Base-by-base conservation (phyloP, 495 filamentous ascomycete species). In the Penicillium desertorum region DNA sequence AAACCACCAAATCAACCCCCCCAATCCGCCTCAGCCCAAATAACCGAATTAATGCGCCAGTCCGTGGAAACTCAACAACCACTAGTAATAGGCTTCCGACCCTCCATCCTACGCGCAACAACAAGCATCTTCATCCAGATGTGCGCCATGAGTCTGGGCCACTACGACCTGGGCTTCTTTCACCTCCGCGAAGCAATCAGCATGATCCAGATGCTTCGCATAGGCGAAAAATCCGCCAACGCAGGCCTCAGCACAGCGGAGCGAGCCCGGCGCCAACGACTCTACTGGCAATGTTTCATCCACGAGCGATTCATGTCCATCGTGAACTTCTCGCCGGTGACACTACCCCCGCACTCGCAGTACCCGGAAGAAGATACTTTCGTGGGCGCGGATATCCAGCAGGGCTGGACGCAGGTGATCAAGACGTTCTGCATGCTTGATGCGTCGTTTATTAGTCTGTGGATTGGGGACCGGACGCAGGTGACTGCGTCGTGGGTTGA, bases 261-360 rank as follows among this genome's bases (percentile, higher is more conserved):
- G 36, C 63, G 68, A 6, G 58, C 65, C 23, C 63, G 66, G 10
- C 60, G 62, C n/a, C 68, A 67, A 42, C 59, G 68, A 14, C 64
- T 59, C 8, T 71, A 71, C 55, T 71, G 64, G 63, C 61, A 69
- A 30, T 71, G 68, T 29, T 71, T 71, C 57, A 66, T 71, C 49
- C 68, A 71, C 51, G 68, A 71, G 57, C 65, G 65, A 0, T 71
- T 71, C 53, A 69, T 65, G 34, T 62, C 68, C 9, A 57, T 71
- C 14, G 62, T 61, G 17, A 62, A 67, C 41, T 64, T 60, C 44
- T 54, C 61, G 1, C 66, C 68, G 1, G 46, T 64, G 1, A 67
- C 56, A 23, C 51, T 71, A n/a, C 58, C 54, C 6, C 49, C 63
- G 2, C 48, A 62, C 22, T 7, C 34, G 5, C 45, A 54, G 20